Percentiles rank a stretch among this genome's conserved stretches.
phyloP scores from a whole-genome alignment of 2,329 filamentous ascomycete genomes.

The Aspergillus sp. region DNA sequence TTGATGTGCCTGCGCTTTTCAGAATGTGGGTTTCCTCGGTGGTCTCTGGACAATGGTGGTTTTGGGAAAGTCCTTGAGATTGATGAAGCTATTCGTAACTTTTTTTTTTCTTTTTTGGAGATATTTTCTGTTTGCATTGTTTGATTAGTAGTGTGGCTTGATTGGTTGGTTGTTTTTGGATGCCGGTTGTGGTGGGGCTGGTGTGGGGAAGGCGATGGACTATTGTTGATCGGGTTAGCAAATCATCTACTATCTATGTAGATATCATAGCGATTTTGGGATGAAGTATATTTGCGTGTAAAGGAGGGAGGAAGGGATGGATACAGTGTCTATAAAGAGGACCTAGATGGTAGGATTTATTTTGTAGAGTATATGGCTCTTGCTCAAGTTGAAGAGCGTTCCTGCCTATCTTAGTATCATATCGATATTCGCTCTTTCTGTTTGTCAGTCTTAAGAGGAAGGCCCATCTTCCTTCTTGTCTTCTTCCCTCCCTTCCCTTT shows the following conservation, averaged over 20 bases:
- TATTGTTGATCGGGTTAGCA: not conserved
- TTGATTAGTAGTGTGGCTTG: not conserved
- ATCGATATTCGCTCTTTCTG: too few species aligned
- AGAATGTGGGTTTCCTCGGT: not conserved
- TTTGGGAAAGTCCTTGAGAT: not conserved
- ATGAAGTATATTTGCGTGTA: too few species aligned
- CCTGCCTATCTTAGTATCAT: too few species aligned
- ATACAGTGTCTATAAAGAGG: too few species aligned
- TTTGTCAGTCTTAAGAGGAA: too few species aligned
- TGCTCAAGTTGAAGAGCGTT: too few species aligned
- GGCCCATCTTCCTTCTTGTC: too few species aligned
- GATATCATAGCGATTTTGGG: too few species aligned
- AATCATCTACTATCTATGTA: not conserved
- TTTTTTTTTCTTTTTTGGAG: constrained; percentile 14
- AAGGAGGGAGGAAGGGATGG: too few species aligned
- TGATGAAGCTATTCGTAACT: constrained; percentile 2
- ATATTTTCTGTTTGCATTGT: constrained; percentile 15
- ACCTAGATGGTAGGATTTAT: too few species aligned
- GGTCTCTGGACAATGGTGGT: not conserved
- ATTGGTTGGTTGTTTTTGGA: constrained; percentile 12
- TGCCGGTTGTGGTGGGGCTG: not conserved
- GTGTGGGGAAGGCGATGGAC: not conserved
- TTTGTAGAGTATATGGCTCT: too few species aligned
- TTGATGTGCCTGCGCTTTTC: not conserved
- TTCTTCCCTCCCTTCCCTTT: too few species aligned